Percentiles rank a stretch among this genome's conserved stretches.
phyloP scores from a whole-genome alignment of 2,329 filamentous ascomycete species.

The Fusarium pseudograminearum region DNA sequence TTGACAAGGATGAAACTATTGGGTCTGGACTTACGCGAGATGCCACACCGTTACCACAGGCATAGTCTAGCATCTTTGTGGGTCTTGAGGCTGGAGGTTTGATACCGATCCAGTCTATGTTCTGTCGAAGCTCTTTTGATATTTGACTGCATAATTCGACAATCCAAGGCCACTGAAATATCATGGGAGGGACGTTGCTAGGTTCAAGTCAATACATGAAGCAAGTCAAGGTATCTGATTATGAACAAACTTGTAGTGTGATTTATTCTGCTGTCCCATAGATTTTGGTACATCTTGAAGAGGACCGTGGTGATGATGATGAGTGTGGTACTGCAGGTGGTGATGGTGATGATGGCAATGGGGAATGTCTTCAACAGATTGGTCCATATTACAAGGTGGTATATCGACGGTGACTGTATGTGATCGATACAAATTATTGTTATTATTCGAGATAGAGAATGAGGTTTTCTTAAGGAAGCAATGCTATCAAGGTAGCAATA shows the following conservation, averaged over 20 bases:
- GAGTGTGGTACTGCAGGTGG: constrained; percentile 39
- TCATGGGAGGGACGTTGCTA: constrained; percentile 35
- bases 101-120: constrained; percentile 47
- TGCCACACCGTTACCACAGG: constrained; percentile 49
- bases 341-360: constrained; percentile 41
- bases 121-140: constrained; percentile 41
- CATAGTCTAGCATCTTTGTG: constrained; percentile 50
- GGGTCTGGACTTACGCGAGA: constrained; percentile 42
- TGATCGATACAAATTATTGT: background rate
- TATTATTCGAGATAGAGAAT: background rate
- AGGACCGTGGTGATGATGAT: constrained; percentile 41
- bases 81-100: constrained; percentile 3
- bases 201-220: accelerated
- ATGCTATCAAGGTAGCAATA: background rate
- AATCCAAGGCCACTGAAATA: constrained; percentile 45
- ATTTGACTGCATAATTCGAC: constrained; percentile 44
- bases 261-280: constrained; percentile 44
- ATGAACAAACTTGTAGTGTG: constrained; percentile 45
- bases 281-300: constrained; percentile 24
- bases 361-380: constrained; percentile 20
- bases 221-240: accelerated
- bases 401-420: background rate
- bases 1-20: accelerated
- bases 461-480: background rate
- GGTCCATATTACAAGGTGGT: constrained; percentile 10